Percentiles rank a stretch among this genome's conserved stretches.
Evolutionary conservation across 768 basidiomycete genomes (phyloP).

Genomic region (Mycena pura): DNA sequence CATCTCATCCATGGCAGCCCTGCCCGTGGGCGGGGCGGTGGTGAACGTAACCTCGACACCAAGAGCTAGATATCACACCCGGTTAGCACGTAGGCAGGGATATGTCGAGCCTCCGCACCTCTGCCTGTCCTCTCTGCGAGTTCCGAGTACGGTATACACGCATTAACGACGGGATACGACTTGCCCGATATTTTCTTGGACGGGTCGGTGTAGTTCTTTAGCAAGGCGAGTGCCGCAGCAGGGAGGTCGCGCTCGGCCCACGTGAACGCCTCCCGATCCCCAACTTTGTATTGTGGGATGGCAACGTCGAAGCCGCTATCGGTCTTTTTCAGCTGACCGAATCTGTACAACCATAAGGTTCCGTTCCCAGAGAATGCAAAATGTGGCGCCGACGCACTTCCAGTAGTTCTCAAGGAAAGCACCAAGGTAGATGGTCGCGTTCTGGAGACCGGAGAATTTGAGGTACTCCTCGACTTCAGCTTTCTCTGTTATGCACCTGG

Average conservation of each 20-base stretch:
- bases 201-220: not conserved
- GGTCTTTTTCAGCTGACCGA: not conserved
- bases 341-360: too few relatives aligned
- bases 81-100: too few relatives aligned
- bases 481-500: not conserved
- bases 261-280: not conserved
- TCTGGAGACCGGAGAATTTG: not conserved
- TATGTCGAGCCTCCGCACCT: too few relatives aligned
- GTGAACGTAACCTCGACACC: slow-evolving; percentile 5
- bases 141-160: too few relatives aligned
- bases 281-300: not conserved
- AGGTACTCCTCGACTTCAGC: not conserved
- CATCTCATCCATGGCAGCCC: not conserved
- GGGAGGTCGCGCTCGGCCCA: not conserved
- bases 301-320: not conserved
- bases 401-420: not conserved
- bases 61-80: slow-evolving; percentile 22
- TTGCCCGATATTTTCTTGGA: not conserved
- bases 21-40: not conserved
- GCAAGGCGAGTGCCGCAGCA: not conserved
- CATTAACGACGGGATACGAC: not conserved
- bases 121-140: too few relatives aligned
- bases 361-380: too few relatives aligned
- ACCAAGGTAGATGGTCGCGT: not conserved
- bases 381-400: too few relatives aligned